Evolutionary conservation across 2,329 filamentous ascomycete species (phyloP), one percentile per base, ranked within the genome.

Genomic region (Penicillium sp.): DNA sequence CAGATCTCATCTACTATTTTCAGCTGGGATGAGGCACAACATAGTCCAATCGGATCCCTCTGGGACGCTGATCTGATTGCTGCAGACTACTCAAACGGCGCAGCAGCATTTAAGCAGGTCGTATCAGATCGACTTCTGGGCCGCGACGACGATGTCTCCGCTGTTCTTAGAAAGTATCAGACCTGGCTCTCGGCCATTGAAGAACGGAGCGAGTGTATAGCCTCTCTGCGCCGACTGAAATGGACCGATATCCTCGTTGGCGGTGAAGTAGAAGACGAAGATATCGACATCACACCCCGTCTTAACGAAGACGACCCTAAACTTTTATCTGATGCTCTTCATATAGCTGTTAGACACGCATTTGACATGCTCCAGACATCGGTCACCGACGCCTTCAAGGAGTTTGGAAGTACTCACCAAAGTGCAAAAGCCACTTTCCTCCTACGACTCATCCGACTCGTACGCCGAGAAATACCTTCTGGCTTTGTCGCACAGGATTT

Each of bases 181-280:
- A 81, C 82, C 1, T 97, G 93, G 92, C 83, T 86, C 46, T 79
- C 81, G n/a, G 83, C 88, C 5, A 84, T 96, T n/a, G 83, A 88
- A 58, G 85, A 58, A 31, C 64, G 71, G 8, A 66, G 61, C 25
- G 62, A 66, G 14, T 66, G 67, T 39, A 72, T 76, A 29, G 67
- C 75, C 13, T 73, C 69, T 3, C 60, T 77, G n/a, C 69, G 71
- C 49, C 66, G 66, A 25, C 63, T 67, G 14, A 73, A 68, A 53
- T 77, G 74, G 73, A 68, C 70, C 25, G 72, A 76, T 55, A 62
- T 74, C 26, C 58, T 76, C 16, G 74, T 78, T n/a, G 73, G 76
- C 35, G 71, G 70, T 7, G 70, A 75, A 43, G 71, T 74, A 4
- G 75, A 75, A 23, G 74, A 78, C n/a, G 59, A 72, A 23, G 68